Evolutionary conservation across 306 rosid genomes (phyloP), one percentile per base, ranked within the genome.

Genomic region (cucumber (Cucumis sativus)): DNA sequence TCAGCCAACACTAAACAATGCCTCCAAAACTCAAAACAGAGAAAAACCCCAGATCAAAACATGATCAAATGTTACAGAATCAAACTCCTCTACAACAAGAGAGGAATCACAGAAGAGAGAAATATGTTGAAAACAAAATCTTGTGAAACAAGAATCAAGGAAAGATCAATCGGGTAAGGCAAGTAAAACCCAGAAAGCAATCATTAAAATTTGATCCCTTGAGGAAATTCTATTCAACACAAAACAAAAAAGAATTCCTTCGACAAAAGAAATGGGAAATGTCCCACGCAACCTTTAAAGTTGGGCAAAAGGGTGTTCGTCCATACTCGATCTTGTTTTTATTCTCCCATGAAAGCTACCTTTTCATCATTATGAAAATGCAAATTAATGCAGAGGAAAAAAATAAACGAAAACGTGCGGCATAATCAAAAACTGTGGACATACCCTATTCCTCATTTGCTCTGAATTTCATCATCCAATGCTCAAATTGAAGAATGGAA

Each of bases 311-410:
- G 58, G 20, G 21, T 70, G 37, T 12, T 70, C 58, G 6, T 43
- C 75, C 56, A 70, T 1, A 20, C 30, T 15, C 9, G 58, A 70
- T 43, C 75, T 45, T 45, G 75, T 70, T 70, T 70, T 47, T 21
- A 70, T 70, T 43, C 75, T 47, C 75, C 75, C 75, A 43, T 69
- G 75, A 45, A 69, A 69, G 56, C 7, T 43, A 69, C 75, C 75
- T 69, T 43, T 69, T 47, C 54, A 69, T 69, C 37, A 20, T 45
- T 41, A 69, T 69, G 75, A 20, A 20, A 69, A 69, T 43, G 35
- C 54, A 3, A 47, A 1, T 5, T 40, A 68, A 68, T 68, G 54
- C 74, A 43, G 55, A 43, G 74, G 12, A 10, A 69, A 33, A 33
- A 4, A 30, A 20, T 10, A 69, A 69, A 43, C 57, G 14, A 43